A percentile compares a stretch with the other conserved stretches of the same genome.
Conservation (phyloP, 2,329 filamentous ascomycete genomes). For the Phialophora macrospora region DNA sequence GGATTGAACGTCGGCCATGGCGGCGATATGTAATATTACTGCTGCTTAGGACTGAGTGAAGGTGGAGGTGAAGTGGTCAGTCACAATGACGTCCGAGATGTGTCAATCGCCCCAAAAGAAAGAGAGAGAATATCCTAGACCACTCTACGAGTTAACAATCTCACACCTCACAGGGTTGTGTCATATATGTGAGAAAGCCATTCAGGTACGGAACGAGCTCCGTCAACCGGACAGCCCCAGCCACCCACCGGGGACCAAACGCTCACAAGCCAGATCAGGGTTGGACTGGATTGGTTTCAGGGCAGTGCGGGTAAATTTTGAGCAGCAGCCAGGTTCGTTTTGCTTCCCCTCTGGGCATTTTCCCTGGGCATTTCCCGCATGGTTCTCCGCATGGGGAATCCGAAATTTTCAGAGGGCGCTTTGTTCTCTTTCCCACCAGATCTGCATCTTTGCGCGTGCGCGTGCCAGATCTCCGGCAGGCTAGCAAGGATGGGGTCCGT, state of each 20-base stretch:
- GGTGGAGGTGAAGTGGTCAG: background rate
- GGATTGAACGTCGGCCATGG: slow-evolving; percentile 10
- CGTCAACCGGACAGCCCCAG: slow-evolving; percentile 7
- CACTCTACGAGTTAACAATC: no score
- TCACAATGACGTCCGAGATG: background rate
- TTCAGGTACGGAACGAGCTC: slow-evolving; percentile 3
- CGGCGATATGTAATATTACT: background rate
- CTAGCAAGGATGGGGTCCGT: background rate
- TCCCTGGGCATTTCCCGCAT: slow-evolving; percentile 2
- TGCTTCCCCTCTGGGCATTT: background rate
- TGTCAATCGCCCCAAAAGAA: background rate
- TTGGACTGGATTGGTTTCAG: background rate
- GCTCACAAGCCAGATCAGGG: background rate
- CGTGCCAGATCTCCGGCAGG: slow-evolving; percentile 7
- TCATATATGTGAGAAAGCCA: slow-evolving; percentile 7
- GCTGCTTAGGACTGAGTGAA: background rate
- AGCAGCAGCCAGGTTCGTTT: background rate
- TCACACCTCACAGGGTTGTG: background rate
- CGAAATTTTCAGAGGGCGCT: background rate
- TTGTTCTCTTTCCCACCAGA: background rate
- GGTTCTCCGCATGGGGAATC: slow-evolving; percentile 12
- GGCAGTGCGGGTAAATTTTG: slow-evolving; percentile 12
- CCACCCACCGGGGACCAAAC: background rate
- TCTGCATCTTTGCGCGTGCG: slow-evolving; percentile 4
- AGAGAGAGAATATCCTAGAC: no score